These are phyloP conservation scores for Cladosporium sp. DNA, from an alignment of 2,329 filamentous ascomycete genomes.

Conservation along the genomic window DNA sequence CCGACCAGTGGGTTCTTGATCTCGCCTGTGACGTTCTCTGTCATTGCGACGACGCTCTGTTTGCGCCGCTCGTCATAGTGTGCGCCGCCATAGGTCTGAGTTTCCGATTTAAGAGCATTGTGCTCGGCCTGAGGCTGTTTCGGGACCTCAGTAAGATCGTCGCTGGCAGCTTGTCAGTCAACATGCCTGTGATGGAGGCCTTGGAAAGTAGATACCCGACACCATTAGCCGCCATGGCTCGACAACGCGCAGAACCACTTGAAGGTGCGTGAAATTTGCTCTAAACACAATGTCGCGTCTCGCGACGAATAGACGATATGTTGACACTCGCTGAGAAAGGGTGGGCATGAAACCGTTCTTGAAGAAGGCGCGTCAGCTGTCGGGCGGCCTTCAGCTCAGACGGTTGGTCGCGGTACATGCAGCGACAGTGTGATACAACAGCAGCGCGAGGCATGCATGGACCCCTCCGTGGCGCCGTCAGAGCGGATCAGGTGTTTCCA, in stretches of 20 bases:
- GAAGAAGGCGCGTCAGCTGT: neutral
- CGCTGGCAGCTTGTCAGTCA: neutral
- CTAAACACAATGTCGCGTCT: neutral
- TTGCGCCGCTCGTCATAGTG: conserved; percentile 9
- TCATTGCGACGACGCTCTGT: conserved; percentile 14
- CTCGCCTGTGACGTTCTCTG: conserved; percentile 34
- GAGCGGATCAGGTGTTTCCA: neutral
- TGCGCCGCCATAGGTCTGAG: neutral
- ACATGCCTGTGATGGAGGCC: neutral
- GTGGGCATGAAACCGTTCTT: neutral
- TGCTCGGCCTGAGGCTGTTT: neutral
- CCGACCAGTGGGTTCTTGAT: conserved; percentile 55
- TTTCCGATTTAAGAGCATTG: neutral
- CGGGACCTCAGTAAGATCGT: neutral
- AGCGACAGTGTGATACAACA: neutral
- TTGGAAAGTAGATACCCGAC: neutral
- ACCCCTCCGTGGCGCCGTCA: neutral
- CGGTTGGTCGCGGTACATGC: neutral
- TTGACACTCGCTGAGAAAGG: neutral
- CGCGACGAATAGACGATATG: neutral
- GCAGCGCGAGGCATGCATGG: neutral
- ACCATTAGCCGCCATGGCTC: neutral
- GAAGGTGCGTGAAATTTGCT: too few species aligned
- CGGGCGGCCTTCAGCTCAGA: neutral
- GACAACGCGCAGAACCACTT: too few species aligned